Percentiles rank a stretch among this genome's conserved stretches.
phyloP scores from a whole-genome alignment of 306 rosid genomes.

The Canavalia ensiformis region DNA sequence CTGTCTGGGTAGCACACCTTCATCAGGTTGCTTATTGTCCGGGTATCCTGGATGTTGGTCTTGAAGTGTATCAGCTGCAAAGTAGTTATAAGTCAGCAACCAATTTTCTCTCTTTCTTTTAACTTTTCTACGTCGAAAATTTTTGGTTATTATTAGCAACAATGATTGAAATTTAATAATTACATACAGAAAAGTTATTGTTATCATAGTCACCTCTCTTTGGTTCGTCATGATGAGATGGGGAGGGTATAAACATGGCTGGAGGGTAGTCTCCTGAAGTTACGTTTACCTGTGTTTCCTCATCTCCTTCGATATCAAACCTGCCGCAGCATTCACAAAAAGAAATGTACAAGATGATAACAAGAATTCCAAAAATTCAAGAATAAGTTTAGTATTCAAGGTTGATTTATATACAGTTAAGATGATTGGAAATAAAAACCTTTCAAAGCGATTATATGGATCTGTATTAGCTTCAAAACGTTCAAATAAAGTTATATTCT shows the following conservation, averaged over 20 bases:
- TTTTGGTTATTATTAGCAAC: no score
- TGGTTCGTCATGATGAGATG: conserved; percentile 61
- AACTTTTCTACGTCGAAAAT: no score
- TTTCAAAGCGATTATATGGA: conserved; percentile 64
- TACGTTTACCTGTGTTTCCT: conserved; percentile 59
- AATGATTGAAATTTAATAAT: no score
- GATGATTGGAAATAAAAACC: conserved; percentile 56
- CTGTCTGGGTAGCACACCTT: conserved; percentile 54
- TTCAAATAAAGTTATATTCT: conserved; percentile 72
- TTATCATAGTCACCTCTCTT: conserved; percentile 54
- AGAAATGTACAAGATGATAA: not conserved
- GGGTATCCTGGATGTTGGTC: conserved; percentile 53
- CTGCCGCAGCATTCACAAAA: conserved; percentile 54
- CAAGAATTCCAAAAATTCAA: not conserved
- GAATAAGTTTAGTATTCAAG: conserved; percentile 16
- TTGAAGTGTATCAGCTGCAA: conserved; percentile 55
- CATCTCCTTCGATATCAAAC: conserved; percentile 82
- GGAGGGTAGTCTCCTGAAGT: conserved; percentile 61
- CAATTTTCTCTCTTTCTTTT: not conserved
- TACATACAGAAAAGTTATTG: no score
- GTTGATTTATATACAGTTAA: conserved; percentile 10
- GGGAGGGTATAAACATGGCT: conserved; percentile 58
- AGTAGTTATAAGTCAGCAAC: conserved; percentile 46
- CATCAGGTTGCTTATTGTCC: conserved; percentile 48
- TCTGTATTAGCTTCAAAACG: conserved; percentile 59